These are phyloP conservation scores for Jatropha curcas DNA, from an alignment of 345 rosid species.

Conservation along the genomic window DNA sequence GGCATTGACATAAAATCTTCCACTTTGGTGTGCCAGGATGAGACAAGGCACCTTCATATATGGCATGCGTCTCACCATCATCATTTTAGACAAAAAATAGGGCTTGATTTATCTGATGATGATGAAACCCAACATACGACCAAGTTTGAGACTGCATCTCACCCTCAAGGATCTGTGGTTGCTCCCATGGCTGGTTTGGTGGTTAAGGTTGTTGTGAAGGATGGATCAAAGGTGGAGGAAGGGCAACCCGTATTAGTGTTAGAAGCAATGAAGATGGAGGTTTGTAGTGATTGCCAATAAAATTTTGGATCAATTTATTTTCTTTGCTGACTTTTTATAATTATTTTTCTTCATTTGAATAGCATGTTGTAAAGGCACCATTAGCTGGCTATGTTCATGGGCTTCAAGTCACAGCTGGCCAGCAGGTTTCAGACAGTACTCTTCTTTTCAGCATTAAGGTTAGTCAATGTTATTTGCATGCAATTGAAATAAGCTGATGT, in stretches of 20 bases:
- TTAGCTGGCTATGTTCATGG: conserved; percentile 62
- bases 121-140: conserved; percentile 57
- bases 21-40: conserved; percentile 49
- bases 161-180: conserved; percentile 65
- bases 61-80: conserved; percentile 71
- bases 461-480: conserved; percentile 20
- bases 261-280: conserved; percentile 99
- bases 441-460: conserved; percentile 77
- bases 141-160: conserved; percentile 48
- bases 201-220: conserved; percentile 74
- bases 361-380: conserved; percentile 91
- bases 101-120: conserved; percentile 53
- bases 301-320: not conserved
- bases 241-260: conserved; percentile 81
- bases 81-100: conserved; percentile 66
- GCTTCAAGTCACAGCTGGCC: conserved; percentile 67
- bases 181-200: conserved; percentile 98
- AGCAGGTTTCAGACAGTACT: conserved; percentile 73
- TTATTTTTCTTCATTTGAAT: conserved; percentile 1
- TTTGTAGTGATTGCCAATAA: conserved; percentile 25
- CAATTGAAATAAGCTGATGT: not conserved
- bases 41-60: conserved; percentile 61
- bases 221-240: conserved; percentile 67
- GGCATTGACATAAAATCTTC: conserved; percentile 19
- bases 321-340: not conserved